Evolutionary conservation across 805 yeast genomes (phyloP), one percentile per base, ranked within the genome.

Genomic region (Candida ortonii): DNA sequence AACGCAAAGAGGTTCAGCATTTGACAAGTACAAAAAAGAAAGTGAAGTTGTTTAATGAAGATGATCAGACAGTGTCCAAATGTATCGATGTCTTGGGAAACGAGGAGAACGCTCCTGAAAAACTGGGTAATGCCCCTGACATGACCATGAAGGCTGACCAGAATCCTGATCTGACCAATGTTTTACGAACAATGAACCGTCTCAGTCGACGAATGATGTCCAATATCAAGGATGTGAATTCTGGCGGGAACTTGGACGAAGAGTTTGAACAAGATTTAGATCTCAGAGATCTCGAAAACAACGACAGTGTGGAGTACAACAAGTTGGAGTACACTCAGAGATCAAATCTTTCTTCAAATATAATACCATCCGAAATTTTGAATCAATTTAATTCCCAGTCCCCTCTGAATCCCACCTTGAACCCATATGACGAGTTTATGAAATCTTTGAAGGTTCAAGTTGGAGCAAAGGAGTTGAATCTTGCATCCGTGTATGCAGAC

Each of bases 181-280:
- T 88, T 13, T 69, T 93, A 65, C 73, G 83, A 46, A 86, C 95
- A 43, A 88, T 90, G 93, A 90, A 90, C 61, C 74, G 88, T 40
- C 65, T 90, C 30, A 82, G 94, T 53, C 78, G 85, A 38, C 77
- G 88, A 46, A 82, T 90, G 83, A 76, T 90, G 44, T 67, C 69
- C 28, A 71, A 76, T 25, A 53, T 71, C 43, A 71, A 70, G 28
- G 68, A 64, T 33, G 61, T 65, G 35, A 57, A 63, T 7, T 57
- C 55, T 6, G 54, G 52, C 9, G 52, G 44, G 1, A 51, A 54
- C 16, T 63, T 64, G 14, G 66, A 64, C 28, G 34, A 45, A 10
- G 64, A 63, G 32, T 56, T 60, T 32, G 67, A 62, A 38, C 66
- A 68, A 16, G 82, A 75, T 37, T 44, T 78, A 26, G 60, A 67